phyloP scores from a whole-genome alignment of 192 early-diverging fungal genomes.

The Gryganskiella cystojenkinii region DNA sequence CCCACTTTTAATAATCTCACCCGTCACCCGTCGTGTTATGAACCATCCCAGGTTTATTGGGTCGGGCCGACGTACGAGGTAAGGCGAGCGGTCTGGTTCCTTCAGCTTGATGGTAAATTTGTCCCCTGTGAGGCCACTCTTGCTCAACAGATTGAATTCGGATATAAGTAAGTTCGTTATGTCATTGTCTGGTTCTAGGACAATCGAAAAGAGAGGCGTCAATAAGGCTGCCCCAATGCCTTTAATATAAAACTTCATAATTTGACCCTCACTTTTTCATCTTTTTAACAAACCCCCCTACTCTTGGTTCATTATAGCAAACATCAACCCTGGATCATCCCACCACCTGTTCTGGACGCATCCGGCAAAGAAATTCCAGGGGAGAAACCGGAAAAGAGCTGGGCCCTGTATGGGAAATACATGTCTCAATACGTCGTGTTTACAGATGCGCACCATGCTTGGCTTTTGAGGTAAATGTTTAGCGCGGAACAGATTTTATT shows the following conservation, averaged over 20 bases:
- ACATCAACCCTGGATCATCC: slow-evolving; percentile 66
- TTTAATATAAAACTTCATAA: no score
- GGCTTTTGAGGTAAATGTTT: slow-evolving; percentile 67
- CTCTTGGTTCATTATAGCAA: slow-evolving; percentile 50
- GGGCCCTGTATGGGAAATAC: slow-evolving; percentile 83
- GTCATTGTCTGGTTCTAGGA: not conserved
- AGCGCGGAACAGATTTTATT: not conserved
- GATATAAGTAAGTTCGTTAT: slow-evolving; percentile 74
- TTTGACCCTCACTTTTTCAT: not conserved
- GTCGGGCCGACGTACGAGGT: slow-evolving; percentile 84
- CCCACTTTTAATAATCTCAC: no score
- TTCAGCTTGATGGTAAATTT: slow-evolving; percentile 71
- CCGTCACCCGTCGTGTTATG: no score
- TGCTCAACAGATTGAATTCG: slow-evolving; percentile 82
- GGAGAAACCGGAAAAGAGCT: slow-evolving; percentile 65
- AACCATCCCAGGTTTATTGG: slow-evolving; percentile 89
- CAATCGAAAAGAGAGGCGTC: no score
- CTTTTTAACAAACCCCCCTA: not conserved
- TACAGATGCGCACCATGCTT: slow-evolving; percentile 69
- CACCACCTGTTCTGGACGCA: slow-evolving; percentile 29
- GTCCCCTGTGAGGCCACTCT: slow-evolving; percentile 87
- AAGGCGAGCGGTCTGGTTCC: slow-evolving; percentile 87
- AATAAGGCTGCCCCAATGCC: no score
- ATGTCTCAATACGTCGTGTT: slow-evolving; percentile 81
- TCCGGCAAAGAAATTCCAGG: slow-evolving; percentile 33